A percentile compares a stretch with the other conserved stretches of the same genome.
phyloP scores from a whole-genome alignment of 352 stramenopile genomes.

The Phytopythium aichiense region DNA sequence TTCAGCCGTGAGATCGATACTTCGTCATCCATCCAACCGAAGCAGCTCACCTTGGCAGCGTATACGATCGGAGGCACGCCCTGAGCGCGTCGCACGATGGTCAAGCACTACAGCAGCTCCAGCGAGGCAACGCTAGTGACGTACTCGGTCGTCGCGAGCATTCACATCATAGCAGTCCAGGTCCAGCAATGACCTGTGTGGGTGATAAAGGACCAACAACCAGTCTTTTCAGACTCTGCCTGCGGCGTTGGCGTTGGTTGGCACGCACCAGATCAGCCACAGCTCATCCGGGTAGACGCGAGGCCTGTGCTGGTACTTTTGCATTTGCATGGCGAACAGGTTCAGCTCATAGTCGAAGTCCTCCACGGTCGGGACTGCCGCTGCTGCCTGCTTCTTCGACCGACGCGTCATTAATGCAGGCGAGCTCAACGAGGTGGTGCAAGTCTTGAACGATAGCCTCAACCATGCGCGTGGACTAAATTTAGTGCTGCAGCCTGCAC shows the following conservation, averaged over 20 bases:
- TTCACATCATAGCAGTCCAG: slow-evolving; percentile 50
- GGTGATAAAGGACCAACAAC: neutral
- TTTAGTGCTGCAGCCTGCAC: neutral
- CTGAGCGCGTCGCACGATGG: slow-evolving; percentile 11
- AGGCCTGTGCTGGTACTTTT: slow-evolving; percentile 30
- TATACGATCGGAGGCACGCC: slow-evolving; percentile 57
- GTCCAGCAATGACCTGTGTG: slow-evolving; percentile 39
- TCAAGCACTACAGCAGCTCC: neutral
- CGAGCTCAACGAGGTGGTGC: neutral
- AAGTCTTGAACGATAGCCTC: neutral
- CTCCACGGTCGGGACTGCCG: neutral
- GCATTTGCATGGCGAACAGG: slow-evolving; percentile 58
- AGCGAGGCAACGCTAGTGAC: too few species aligned
- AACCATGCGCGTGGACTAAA: neutral
- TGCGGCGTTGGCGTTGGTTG: neutral
- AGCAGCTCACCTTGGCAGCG: slow-evolving; percentile 34
- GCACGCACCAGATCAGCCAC: slow-evolving; percentile 43
- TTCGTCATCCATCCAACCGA: neutral
- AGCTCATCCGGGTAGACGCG: slow-evolving; percentile 30
- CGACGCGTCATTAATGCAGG: neutral
- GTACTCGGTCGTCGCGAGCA: slow-evolving; percentile 38
- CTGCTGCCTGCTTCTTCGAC: slow-evolving; percentile 10
- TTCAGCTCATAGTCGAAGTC: slow-evolving; percentile 35
- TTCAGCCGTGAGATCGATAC: neutral
- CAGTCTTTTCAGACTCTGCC: neutral